phyloP scores from a whole-genome alignment of 108 stramenopile species.

The Asterionellopsis glacialis region DNA sequence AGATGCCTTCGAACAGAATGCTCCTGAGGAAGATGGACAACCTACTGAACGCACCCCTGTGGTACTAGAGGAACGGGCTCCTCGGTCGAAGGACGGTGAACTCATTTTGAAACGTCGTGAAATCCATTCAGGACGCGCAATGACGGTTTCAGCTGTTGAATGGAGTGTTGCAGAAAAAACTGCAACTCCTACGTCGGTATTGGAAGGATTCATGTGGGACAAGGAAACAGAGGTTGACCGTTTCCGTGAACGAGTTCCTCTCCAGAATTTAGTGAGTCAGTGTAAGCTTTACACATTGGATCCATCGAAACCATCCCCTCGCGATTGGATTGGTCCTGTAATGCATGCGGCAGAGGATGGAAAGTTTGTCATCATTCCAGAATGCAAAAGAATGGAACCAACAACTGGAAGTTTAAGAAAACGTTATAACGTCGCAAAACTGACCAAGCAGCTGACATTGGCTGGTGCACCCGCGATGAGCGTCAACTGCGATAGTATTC shows the following conservation, averaged over 20 bases:
- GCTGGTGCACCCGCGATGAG: constrained; percentile 56
- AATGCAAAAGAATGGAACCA: constrained; percentile 81
- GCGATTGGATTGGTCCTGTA: constrained; percentile 75
- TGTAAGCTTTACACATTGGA: constrained; percentile 50
- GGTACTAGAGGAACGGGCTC: constrained; percentile 34
- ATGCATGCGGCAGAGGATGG: constrained; percentile 30
- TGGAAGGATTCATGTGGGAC: constrained; percentile 90
- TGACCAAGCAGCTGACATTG: constrained; percentile 50
- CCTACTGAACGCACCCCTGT: not conserved
- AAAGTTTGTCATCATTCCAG: constrained; percentile 76
- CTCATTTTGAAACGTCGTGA: constrained; percentile 72
- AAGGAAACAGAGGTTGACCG: constrained; percentile 88
- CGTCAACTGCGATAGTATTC: constrained; percentile 76
- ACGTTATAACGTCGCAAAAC: constrained; percentile 63
- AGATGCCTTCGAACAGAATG: constrained; percentile 22
- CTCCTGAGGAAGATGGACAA: constrained; percentile 25
- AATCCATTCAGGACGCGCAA: constrained; percentile 74
- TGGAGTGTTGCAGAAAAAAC: constrained; percentile 87
- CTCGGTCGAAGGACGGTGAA: constrained; percentile 68
- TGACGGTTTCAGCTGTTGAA: constrained; percentile 79
- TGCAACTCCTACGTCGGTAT: constrained; percentile 57
- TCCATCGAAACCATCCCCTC: constrained; percentile 58
- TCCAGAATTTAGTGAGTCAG: constrained; percentile 69
- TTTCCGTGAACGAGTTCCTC: constrained; percentile 71
- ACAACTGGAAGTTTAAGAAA: constrained; percentile 68